Percentiles rank a stretch among this genome's conserved stretches.
Evolutionary conservation across 768 basidiomycete species (phyloP).

Genomic region (Boletus tylopilopsis): DNA sequence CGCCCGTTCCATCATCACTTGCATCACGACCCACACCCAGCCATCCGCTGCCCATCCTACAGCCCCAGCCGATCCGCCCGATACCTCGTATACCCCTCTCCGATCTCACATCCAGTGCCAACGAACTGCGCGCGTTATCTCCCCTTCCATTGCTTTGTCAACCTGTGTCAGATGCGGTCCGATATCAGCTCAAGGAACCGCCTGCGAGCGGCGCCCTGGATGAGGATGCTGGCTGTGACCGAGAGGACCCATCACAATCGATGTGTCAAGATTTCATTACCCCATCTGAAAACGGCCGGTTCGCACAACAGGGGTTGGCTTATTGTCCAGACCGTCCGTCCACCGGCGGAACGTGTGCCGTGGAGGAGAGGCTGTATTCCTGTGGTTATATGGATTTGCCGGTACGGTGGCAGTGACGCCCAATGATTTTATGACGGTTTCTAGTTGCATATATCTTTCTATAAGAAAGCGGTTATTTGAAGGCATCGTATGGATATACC

Average conservation of each 20-base stretch:
- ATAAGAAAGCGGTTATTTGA: conserved; percentile 15
- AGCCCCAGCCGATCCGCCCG: conserved; percentile 33
- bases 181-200: conserved; percentile 27
- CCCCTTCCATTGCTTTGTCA: conserved; percentile 33
- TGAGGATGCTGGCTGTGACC: conserved; percentile 7
- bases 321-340: conserved; percentile 14
- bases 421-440: conserved; percentile 1
- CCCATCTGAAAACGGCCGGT: conserved; percentile 6
- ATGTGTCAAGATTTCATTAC: conserved; percentile 19
- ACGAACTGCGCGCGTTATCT: conserved; percentile 21
- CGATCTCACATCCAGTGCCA: conserved; percentile 23
- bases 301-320: conserved; percentile 16
- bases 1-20: conserved; percentile 11
- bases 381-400: conserved; percentile 17
- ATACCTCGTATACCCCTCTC: conserved; percentile 32
- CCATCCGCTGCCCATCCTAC: conserved; percentile 25
- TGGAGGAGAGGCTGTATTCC: conserved; percentile 18
- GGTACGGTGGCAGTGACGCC: conserved; percentile 22
- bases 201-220: conserved; percentile 1
- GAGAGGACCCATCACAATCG: conserved; percentile 11
- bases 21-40: conserved; percentile 12
- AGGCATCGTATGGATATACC: conserved; percentile 20
- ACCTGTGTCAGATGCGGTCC: conserved; percentile 30
- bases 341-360: conserved; percentile 13
- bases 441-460: not conserved